A percentile compares a stretch with the other conserved stretches of the same genome.
phyloP scores from a whole-genome alignment of 2,329 filamentous ascomycete species.

The Mycosphaerelloides madeirae region DNA sequence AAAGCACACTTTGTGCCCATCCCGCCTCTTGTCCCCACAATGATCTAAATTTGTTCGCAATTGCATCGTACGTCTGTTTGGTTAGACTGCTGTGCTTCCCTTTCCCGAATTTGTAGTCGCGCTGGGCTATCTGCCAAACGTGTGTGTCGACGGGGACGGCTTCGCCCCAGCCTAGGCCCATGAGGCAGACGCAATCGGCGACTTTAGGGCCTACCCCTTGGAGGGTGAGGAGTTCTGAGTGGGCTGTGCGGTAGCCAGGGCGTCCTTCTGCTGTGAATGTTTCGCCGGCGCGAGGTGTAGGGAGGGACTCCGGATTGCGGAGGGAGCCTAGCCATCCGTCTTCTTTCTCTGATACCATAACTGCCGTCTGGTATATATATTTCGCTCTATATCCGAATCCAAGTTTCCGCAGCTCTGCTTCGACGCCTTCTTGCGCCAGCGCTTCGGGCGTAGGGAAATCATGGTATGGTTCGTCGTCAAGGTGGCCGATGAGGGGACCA shows the following conservation, averaged over 20 bases:
- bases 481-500: slow-evolving; percentile 66
- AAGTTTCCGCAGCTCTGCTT: slow-evolving; percentile 70
- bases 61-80: slow-evolving; percentile 80
- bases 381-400: slow-evolving; percentile 94
- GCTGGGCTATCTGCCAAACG: slow-evolving; percentile 95
- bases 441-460: slow-evolving; percentile 78
- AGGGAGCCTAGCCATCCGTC: slow-evolving; percentile 71
- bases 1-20: slow-evolving; percentile 96
- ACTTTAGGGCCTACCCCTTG: slow-evolving; percentile 95
- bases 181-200: slow-evolving; percentile 90
- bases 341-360: slow-evolving; percentile 63
- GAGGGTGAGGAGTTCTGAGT: slow-evolving; percentile 71
- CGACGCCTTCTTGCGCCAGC: slow-evolving; percentile 69
- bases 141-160: slow-evolving; percentile 95
- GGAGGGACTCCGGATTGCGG: slow-evolving; percentile 68
- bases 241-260: slow-evolving; percentile 71
- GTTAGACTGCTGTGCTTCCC: slow-evolving; percentile 79
- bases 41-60: slow-evolving; percentile 81
- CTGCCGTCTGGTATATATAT: slow-evolving; percentile 83
- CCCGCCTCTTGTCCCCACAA: slow-evolving; percentile 93
- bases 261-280: slow-evolving; percentile 46
- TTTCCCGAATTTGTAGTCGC: slow-evolving; percentile 89
- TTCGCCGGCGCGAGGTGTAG: slow-evolving; percentile 46
- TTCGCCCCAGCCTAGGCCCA: slow-evolving; percentile 94
- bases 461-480: slow-evolving; percentile 64